phyloP scores from a whole-genome alignment of 2,329 filamentous ascomycete genomes.

The Clarireedia paspali region DNA sequence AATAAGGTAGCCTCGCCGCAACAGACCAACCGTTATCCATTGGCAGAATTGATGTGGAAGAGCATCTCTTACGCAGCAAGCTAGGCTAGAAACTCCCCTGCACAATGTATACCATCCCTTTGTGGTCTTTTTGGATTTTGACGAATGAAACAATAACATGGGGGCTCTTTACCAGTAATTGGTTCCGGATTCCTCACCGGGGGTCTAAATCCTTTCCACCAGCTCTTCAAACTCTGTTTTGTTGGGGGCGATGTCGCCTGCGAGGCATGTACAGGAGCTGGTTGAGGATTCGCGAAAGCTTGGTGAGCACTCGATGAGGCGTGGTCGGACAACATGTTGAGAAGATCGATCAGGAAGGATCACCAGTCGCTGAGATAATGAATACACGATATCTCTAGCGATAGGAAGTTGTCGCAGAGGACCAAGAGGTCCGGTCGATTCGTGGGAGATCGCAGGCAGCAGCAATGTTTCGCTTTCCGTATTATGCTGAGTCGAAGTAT shows the following conservation, averaged over 20 bases:
- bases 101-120: too few species aligned
- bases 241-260: constrained; percentile 62
- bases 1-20: background rate
- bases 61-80: too few species aligned
- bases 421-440: constrained; percentile 13
- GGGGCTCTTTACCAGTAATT: constrained; percentile 7
- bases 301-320: constrained; percentile 23
- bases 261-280: constrained; percentile 18
- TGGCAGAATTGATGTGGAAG: too few species aligned
- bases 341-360: constrained; percentile 10
- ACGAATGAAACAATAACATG: constrained; percentile 11
- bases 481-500: constrained; percentile 1
- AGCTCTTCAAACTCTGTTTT: constrained; percentile 83
- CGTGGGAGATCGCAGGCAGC: constrained; percentile 12
- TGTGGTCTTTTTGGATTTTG: background rate
- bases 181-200: constrained; percentile 47
- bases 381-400: constrained; percentile 8
- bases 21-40: too few species aligned
- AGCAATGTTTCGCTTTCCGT: constrained; percentile 2
- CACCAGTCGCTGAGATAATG: constrained; percentile 13
- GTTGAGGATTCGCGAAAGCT: constrained; percentile 24
- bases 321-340: constrained; percentile 22
- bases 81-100: too few species aligned
- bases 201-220: constrained; percentile 95
- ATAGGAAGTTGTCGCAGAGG: constrained; percentile 12